These are phyloP conservation scores for Yueomyces sinensis DNA, from an alignment of 805 yeast species.

Conservation along the genomic window DNA sequence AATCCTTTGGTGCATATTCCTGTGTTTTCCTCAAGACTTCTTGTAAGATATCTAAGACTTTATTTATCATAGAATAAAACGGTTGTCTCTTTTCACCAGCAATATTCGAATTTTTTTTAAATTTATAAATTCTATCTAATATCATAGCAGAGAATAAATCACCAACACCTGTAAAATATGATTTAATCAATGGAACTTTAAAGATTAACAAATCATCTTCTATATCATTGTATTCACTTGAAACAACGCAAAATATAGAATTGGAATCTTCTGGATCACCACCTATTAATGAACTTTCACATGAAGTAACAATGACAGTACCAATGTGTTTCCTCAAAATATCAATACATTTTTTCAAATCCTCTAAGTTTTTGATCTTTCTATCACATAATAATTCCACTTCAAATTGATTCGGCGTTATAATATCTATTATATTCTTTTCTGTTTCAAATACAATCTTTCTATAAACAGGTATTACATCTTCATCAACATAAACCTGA, in stretches of 20 bases:
- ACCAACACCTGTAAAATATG: constrained; percentile 92
- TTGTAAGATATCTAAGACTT: constrained; percentile 23
- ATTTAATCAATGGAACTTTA: constrained; percentile 48
- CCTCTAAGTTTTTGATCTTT: constrained; percentile 28
- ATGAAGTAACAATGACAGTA: constrained; percentile 16
- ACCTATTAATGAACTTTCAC: constrained; percentile 11
- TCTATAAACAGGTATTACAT: constrained; percentile 47
- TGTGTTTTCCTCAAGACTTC: constrained; percentile 16
- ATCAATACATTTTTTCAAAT: constrained; percentile 34
- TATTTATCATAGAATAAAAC: constrained; percentile 16
- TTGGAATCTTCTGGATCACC: constrained; percentile 6
- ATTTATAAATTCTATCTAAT: constrained; percentile 41
- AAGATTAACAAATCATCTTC: constrained; percentile 13
- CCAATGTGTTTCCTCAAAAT: constrained; percentile 30
- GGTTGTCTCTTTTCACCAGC: background rate
- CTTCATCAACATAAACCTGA: constrained; percentile 45
- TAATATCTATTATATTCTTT: constrained; percentile 43
- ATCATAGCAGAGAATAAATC: constrained; percentile 77
- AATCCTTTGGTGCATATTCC: constrained; percentile 9
- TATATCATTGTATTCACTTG: constrained; percentile 15
- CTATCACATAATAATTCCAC: constrained; percentile 54
- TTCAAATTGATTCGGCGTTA: constrained; percentile 90
- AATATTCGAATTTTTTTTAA: constrained; percentile 1
- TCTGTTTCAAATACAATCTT: constrained; percentile 24
- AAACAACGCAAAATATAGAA: constrained; percentile 33